Conservation (phyloP, 2,329 filamentous ascomycete genomes). For the Diaporthe nobilis region DNA sequence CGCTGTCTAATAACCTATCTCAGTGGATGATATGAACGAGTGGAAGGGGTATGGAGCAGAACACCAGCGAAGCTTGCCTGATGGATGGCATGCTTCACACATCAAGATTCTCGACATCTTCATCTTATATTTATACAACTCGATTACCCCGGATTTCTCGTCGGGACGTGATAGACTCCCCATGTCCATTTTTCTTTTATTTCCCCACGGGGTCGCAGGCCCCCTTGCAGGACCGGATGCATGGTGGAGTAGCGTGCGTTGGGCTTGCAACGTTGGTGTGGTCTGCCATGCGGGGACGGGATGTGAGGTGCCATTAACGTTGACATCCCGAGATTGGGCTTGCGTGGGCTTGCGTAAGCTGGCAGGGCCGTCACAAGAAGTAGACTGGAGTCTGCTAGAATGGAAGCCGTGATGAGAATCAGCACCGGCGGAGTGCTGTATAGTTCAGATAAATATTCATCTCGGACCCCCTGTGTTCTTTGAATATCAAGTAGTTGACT, state of each 20-base stretch:
- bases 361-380: neutral
- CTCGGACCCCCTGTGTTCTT: neutral
- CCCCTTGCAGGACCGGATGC: slow-evolving; percentile 16
- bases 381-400: neutral
- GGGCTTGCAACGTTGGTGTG: neutral
- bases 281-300: slow-evolving; percentile 6
- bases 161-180: neutral
- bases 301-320: slow-evolving; percentile 16
- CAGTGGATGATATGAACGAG: slow-evolving; percentile 13
- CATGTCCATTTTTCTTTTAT: neutral
- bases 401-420: neutral
- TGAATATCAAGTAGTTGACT: neutral
- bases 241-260: neutral
- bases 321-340: slow-evolving; percentile 14
- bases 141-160: neutral
- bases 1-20: slow-evolving; percentile 9
- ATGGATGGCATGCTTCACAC: neutral
- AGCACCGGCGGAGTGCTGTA: too few relatives aligned
- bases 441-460: neutral
- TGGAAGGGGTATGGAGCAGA: neutral
- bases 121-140: neutral
- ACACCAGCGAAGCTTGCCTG: neutral
- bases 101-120: neutral
- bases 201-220: slow-evolving; percentile 6
- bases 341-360: slow-evolving; percentile 24